Percentiles rank a stretch among this genome's conserved stretches.
Conservation (phyloP, 805 yeast species). For the Tetrapisispora nanseiensis region DNA sequence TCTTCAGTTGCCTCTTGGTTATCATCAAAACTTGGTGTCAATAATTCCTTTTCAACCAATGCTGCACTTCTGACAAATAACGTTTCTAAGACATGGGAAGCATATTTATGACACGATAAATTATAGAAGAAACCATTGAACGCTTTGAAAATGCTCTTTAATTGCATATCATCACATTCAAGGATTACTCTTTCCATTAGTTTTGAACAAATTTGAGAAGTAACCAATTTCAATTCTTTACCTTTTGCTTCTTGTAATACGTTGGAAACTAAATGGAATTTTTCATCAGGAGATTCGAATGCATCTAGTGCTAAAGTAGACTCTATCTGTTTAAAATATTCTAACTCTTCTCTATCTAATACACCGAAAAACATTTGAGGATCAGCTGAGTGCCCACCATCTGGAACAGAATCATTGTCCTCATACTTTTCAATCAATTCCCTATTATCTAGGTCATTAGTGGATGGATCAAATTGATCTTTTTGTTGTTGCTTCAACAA, state of each 20-base stretch:
- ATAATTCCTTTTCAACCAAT: conserved; percentile 61
- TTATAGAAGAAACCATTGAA: conserved; percentile 69
- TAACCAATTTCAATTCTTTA: conserved; percentile 82
- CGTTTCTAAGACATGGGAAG: conserved; percentile 91
- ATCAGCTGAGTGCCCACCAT: conserved; percentile 1
- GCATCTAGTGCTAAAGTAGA: conserved; percentile 73
- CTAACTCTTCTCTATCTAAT: conserved; percentile 73
- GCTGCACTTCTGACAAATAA: conserved; percentile 67
- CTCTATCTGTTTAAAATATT: conserved; percentile 90
- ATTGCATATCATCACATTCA: conserved; percentile 51
- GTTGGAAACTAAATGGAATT: conserved; percentile 58
- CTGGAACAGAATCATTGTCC: neutral
- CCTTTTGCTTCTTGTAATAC: conserved; percentile 81
- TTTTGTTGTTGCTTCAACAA: conserved; percentile 24
- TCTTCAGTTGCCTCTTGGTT: conserved; percentile 25
- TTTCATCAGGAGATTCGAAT: conserved; percentile 65
- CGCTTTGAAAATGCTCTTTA: conserved; percentile 53
- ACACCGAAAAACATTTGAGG: conserved; percentile 66
- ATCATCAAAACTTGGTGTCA: conserved; percentile 34
- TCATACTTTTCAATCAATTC: conserved; percentile 11
- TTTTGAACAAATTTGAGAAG: conserved; percentile 92
- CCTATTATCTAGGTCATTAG: conserved; percentile 4
- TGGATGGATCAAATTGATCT: conserved; percentile 15
- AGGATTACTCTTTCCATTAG: conserved; percentile 79
- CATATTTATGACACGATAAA: conserved; percentile 75